These are phyloP conservation scores for Sinapis alba DNA, from an alignment of 441 rosid genomes.

Conservation along the genomic window DNA sequence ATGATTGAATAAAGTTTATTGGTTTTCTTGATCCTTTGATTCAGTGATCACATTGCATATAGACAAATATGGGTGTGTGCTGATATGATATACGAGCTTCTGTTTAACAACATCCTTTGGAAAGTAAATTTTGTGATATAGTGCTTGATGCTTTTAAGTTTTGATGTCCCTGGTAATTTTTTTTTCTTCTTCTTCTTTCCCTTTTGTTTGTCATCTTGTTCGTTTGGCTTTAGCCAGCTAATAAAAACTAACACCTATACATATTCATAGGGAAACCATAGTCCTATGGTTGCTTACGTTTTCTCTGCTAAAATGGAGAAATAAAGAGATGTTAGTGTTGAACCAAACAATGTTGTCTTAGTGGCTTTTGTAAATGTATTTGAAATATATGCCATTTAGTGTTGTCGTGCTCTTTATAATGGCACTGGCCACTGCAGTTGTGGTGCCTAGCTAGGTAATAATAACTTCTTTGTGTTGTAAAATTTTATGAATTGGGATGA, in stretches of 20 bases:
- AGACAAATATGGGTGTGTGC: constrained; percentile 16
- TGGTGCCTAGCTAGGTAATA: constrained; percentile 1
- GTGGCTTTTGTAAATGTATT: constrained; percentile 2
- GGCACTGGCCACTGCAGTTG: constrained; percentile 1
- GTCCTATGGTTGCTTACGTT: constrained; percentile 4
- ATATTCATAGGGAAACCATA: background rate
- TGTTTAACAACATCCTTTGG: background rate
- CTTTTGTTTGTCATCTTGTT: constrained; percentile 11
- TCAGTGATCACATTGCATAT: constrained; percentile 29
- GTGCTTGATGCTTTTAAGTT: constrained; percentile 20
- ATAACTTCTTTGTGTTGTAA: background rate
- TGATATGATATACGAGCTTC: constrained; percentile 21
- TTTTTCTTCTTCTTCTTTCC: background rate
- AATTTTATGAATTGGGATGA: background rate
- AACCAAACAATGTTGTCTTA: constrained; percentile 1
- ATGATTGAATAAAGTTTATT: constrained; percentile 2
- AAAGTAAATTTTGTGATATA: constrained; percentile 13
- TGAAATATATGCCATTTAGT: background rate
- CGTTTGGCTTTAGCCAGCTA: constrained; percentile 23
- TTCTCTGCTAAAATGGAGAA: constrained; percentile 10
- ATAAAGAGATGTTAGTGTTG: constrained; percentile 2
- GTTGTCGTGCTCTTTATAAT: background rate
- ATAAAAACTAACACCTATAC: constrained; percentile 9
- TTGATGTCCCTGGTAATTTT: constrained; percentile 11
- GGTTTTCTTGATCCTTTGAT: constrained; percentile 13